phyloP scores from a whole-genome alignment of 805 yeast species.

The Saccharomyces jurei region DNA sequence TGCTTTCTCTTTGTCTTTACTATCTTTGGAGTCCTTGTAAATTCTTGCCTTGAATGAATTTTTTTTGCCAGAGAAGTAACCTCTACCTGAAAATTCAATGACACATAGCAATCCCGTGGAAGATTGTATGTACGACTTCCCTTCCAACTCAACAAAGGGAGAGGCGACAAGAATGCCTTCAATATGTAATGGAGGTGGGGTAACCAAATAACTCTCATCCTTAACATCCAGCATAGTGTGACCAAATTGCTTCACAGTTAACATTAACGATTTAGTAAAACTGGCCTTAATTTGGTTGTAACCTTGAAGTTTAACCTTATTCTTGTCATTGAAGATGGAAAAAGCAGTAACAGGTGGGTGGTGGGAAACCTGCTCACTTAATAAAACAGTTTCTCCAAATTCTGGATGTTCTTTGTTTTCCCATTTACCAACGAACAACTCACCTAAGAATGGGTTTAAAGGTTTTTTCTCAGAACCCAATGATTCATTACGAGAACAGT shows the following conservation, averaged over 20 bases:
- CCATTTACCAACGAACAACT: constrained; percentile 86
- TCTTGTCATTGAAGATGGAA: constrained; percentile 62
- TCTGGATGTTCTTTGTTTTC: constrained; percentile 41
- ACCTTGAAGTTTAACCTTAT: constrained; percentile 68
- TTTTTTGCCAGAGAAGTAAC: constrained; percentile 90
- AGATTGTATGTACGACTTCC: constrained; percentile 73
- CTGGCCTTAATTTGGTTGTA: constrained; percentile 82
- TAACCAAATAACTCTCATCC: constrained; percentile 61
- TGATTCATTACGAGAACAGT: constrained; percentile 81
- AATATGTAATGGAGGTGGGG: constrained; percentile 87
- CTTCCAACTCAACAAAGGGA: constrained; percentile 91
- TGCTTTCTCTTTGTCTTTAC: constrained; percentile 51
- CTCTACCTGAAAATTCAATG: constrained; percentile 81
- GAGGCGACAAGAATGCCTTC: constrained; percentile 86
- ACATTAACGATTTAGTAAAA: constrained; percentile 61
- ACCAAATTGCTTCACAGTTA: constrained; percentile 84
- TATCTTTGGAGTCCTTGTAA: constrained; percentile 42
- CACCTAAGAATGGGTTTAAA: constrained; percentile 90
- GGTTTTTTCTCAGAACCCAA: constrained; percentile 95
- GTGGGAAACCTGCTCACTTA: constrained; percentile 90
- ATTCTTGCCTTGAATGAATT: constrained; percentile 86
- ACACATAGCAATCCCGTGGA: constrained; percentile 72
- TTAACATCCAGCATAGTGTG: constrained; percentile 69
- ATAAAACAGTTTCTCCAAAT: constrained; percentile 68
- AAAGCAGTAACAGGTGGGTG: constrained; percentile 97